phyloP scores from a whole-genome alignment of 2,329 filamentous ascomycete genomes.

The Sporothrix euskadiensis region DNA sequence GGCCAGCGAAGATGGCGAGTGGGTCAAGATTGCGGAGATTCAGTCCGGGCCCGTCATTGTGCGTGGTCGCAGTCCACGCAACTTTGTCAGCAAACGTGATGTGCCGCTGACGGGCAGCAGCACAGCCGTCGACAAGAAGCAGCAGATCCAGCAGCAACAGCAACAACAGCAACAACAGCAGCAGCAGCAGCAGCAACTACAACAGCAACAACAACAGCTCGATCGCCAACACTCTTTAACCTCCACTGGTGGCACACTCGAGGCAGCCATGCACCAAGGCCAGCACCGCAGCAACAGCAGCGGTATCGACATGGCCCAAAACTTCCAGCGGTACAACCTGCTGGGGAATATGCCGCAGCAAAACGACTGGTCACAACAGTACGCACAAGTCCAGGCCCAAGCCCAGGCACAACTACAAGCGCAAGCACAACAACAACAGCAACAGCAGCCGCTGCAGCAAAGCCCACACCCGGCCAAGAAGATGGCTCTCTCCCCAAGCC shows the following conservation, averaged over 20 bases:
- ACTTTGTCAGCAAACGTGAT: slow-evolving; percentile 90
- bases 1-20: slow-evolving; percentile 65
- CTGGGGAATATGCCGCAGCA: slow-evolving; percentile 42
- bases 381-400: slow-evolving; percentile 6
- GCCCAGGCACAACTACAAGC: slow-evolving; percentile 9
- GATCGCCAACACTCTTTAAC: slow-evolving; percentile 7
- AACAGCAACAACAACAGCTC: slow-evolving; percentile 9
- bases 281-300: slow-evolving; percentile 26
- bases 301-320: slow-evolving; percentile 32
- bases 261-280: slow-evolving; percentile 18
- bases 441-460: slow-evolving; percentile 33
- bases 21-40: slow-evolving; percentile 76
- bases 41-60: slow-evolving; percentile 94
- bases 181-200: background rate
- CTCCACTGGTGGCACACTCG: background rate
- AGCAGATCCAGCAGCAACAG: slow-evolving; percentile 43
- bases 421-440: slow-evolving; percentile 34
- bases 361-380: slow-evolving; percentile 50
- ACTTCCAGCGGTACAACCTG: slow-evolving; percentile 40
- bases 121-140: slow-evolving; percentile 45
- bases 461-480: slow-evolving; percentile 55
- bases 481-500: slow-evolving; percentile 53
- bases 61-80: slow-evolving; percentile 84
- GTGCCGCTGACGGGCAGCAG: slow-evolving; percentile 62
- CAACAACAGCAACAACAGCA: slow-evolving; percentile 35